Evolutionary conservation across 768 basidiomycete species (phyloP), one percentile per base, ranked within the genome.

Genomic region (Lentinus tigrinus): DNA sequence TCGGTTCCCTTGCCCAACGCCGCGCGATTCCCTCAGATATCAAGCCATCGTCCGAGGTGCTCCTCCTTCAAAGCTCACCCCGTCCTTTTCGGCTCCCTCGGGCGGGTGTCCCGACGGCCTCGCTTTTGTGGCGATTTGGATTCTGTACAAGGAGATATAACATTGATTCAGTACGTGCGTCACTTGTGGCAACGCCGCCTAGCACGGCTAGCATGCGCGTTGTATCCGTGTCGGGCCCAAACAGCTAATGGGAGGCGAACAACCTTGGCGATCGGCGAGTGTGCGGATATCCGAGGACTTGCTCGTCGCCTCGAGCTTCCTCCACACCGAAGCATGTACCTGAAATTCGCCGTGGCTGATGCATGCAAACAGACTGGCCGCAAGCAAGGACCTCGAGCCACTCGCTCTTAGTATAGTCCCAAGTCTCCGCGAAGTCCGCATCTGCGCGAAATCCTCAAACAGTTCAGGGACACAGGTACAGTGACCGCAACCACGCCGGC

Each of bases 211-310:
- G 28, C 9, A 17, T 17, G 47, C 17, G 9, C 47, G 19, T 28
- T 46, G 43, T 46, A 23, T 26, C 43, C 7, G 7, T 36, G 34
- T 17, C 26, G 40, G 51, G 43, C 47, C 46, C 56, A 46, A 27
- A 47, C 57, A 39, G 24, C 19, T 27, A 46, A 39, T 36, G 42
- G 40, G 47, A 49, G 40, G 47, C 37, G 34, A 38, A 37, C 21
- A 36, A 17, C n/a, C 26, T 54, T 19, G n/a, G 21, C 8, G 23
- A 28, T 13, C 31, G 47, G 43, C n/a, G 17, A 34, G 44, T 21
- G 27, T 26, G 26, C 47, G 47, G 58, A 59, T n/a, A 47, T 59
- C 58, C 58, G 58, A 59, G 58, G 58, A 42, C 27, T 5, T 49
- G 39, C 34, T 43, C 37, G n/a, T n/a, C n/a, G n/a, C n/a, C n/a